These are phyloP conservation scores for Cicer cuneatum DNA, from an alignment of 306 rosid species.

Conservation along the genomic window DNA sequence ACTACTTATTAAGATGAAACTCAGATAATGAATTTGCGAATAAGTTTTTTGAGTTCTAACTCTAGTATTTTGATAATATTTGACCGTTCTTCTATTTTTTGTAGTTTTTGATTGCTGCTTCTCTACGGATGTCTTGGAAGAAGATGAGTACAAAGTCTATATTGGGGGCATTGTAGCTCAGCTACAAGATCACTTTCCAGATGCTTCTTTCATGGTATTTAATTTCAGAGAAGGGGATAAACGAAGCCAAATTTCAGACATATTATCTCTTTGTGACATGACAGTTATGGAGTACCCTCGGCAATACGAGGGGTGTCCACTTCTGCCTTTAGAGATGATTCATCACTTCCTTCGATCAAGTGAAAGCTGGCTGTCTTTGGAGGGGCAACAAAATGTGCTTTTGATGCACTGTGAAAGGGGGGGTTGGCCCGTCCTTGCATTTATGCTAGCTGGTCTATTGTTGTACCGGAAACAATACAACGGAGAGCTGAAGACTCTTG, in stretches of 20 bases:
- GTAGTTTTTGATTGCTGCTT: constrained; percentile 98
- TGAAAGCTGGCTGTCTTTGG: constrained; percentile 97
- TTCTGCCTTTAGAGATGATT: constrained; percentile 90
- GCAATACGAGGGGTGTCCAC: constrained; percentile 86
- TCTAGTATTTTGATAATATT: constrained; percentile 21
- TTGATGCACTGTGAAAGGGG: constrained; percentile 98
- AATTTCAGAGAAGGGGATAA: constrained; percentile 94
- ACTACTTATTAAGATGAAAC: neutral
- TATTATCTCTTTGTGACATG: constrained; percentile 89
- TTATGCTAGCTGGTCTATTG: constrained; percentile 93
- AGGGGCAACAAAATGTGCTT: constrained; percentile 91
- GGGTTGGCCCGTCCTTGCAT: constrained; percentile 98
- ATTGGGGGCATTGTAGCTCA: constrained; percentile 85
- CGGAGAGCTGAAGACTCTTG: constrained; percentile 95
- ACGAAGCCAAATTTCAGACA: constrained; percentile 82
- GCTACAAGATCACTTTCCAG: constrained; percentile 87
- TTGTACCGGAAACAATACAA: constrained; percentile 83
- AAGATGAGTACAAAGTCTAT: constrained; percentile 85
- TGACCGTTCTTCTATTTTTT: constrained; percentile 43
- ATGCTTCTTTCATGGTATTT: constrained; percentile 97
- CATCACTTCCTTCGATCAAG: constrained; percentile 96
- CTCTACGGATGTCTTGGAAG: constrained; percentile 88
- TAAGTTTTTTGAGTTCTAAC: constrained; percentile 29
- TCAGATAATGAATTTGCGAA: neutral
- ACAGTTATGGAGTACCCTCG: constrained; percentile 99